Base-by-base conservation (phyloP, 805 yeast species). In the Yamadazyma olivae region DNA sequence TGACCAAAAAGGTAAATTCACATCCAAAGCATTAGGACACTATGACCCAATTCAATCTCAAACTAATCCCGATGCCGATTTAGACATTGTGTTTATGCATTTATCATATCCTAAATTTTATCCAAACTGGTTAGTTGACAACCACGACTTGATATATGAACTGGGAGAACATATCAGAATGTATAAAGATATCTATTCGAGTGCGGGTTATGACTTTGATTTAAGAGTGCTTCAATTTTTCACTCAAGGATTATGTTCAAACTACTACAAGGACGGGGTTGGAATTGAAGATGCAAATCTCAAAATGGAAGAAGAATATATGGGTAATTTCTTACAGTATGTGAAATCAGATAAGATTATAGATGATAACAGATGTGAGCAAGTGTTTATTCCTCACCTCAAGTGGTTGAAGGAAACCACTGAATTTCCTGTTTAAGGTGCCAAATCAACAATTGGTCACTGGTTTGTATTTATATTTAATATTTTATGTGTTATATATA, bases 71-170 rank as follows among this genome's bases (percentile, higher is more conserved):
- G 45, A 45, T 5, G 49, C 30, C 5, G 48, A 51, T 14, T 33
- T 45, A 17, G 54, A 54, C 19, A 35, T 49, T 19, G 42, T 69
- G 29, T 78, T 79, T 50, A 70, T 77, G 74, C 85, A 78, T 54
- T 56, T 78, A 42, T 74, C 81, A 13, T 77, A 79, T 49, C 85
- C 85, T 12, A 79, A 61, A 48, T 46, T 48, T 37, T 61, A 50
- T 31, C 64, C 67, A 17, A 43, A 51, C 26, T 57, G 62, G 64
- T 42, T 63, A 17, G 57, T 48, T 5, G 54, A 60, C 33, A 59
- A 61, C 46, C 50, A 59, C 32, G 70, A 67, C 32, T 57, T 67
- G 45, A 40, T 62, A 7, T 65, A 64, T 45, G 48, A 53, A 8
- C 46, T 44, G 50, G 55, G 51, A 6, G 49, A 58, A 17, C 72